Evolutionary conservation across 225 moss, liverwort and hornwort genomes (phyloP), one percentile per base, ranked within the genome.

Genomic region (Ulota crispa): DNA sequence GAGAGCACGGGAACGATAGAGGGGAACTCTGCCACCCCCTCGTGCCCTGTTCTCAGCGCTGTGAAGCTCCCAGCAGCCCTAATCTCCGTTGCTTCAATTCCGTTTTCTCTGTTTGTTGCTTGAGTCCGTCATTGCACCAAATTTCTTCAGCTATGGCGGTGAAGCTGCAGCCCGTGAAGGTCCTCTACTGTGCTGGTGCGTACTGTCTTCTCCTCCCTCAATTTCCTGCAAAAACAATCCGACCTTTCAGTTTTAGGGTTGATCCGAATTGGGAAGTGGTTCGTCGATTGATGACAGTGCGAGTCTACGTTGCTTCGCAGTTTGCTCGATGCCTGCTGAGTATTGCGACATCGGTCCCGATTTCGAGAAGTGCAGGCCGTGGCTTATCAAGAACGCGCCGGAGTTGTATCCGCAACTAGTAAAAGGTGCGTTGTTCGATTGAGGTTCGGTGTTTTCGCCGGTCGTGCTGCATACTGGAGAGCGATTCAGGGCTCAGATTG

Each of bases 361-460:
- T 64, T 96, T 96, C 59, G 91, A 93, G 71, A 93, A 94, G 85
- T 96, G 96, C 91, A 96, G 94, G 84, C 96, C 96, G 20, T 96
- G 96, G 96, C 89, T 96, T 26, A 85, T 96, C 21, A 80, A 93
- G 72, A 93, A 94, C 80, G 96, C 92, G 39, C 92, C 93, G 26
- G 87, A 93, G 26, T 81, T 96, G 57, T 96, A 94, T 64, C 94
- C 94, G 23, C 86, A 73, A 39, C 69, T 43, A 24, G 69, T 45
- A 24, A 69, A 69, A 69, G 69, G 69, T 69, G 12, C 15, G 61
- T 27, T 28, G 5, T 61, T 14, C 1, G 27, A 28, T 47, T 16
- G 16, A 68, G n/a, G 24, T 34, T 12, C 15, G 16, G 63, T 16
- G 6, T 31, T 63, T 63, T 31, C 50, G 15, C 68, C 68, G 68